These are phyloP conservation scores for Porphyrellus sp. DNA, from an alignment of 1,284 basidiomycete genomes.

Conservation along the genomic window DNA sequence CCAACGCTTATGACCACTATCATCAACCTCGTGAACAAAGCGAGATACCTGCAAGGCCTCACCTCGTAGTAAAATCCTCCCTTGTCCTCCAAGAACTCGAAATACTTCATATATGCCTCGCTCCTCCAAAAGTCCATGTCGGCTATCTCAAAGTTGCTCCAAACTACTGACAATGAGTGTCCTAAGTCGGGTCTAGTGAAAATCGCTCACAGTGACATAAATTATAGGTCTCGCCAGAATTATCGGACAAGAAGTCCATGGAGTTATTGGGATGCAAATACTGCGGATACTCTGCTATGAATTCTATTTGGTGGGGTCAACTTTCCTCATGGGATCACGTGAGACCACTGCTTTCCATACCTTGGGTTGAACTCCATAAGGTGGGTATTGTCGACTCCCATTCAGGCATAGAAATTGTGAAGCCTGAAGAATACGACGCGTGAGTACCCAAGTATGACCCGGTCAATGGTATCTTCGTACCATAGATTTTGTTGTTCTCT, in stretches of 20 bases:
- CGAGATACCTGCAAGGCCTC: conserved; percentile 9
- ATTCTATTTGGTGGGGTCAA: conserved; percentile 45
- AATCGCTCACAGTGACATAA: conserved; percentile 70
- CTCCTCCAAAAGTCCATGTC: conserved; percentile 79
- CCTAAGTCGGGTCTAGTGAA: not conserved
- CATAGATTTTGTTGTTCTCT: conserved; percentile 71
- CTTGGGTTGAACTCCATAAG: conserved; percentile 69
- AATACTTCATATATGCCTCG: conserved; percentile 75
- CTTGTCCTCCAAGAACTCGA: conserved; percentile 69
- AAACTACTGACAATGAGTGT: conserved; percentile 45
- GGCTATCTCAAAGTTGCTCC: conserved; percentile 87
- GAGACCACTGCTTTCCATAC: conserved; percentile 36
- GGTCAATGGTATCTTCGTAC: conserved; percentile 31
- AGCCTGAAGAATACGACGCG: conserved; percentile 44
- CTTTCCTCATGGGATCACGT: not conserved
- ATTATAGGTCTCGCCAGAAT: conserved; percentile 71
- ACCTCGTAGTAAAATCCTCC: conserved; percentile 89
- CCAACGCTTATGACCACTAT: conserved; percentile 57
- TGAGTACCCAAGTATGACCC: not conserved
- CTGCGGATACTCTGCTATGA: conserved; percentile 64
- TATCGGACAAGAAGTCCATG: conserved; percentile 73
- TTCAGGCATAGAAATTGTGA: conserved; percentile 76
- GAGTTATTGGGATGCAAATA: conserved; percentile 69
- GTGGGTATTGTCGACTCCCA: conserved; percentile 77
- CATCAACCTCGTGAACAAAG: conserved; percentile 1